Base-by-base conservation (phyloP, 225 moss, liverwort and hornwort species). In the Bryum argenteum region DNA sequence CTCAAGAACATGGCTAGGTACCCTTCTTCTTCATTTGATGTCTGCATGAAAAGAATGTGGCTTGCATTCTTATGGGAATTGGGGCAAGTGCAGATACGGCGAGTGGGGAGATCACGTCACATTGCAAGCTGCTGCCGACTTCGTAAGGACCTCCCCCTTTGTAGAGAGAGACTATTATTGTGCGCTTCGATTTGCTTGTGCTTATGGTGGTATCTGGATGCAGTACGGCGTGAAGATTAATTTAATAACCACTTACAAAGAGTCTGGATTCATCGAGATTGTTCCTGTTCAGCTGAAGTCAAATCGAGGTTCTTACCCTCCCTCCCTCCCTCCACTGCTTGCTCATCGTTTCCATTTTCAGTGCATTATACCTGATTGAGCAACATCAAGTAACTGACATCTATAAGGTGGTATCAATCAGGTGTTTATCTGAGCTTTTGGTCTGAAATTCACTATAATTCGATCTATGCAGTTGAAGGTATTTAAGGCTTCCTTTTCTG, bases 81-180 rank as follows among this genome's bases (percentile, higher is more conserved):
- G 33, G 33, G 7, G 33, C 33, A 33, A 28, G 24, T 83, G 79
- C 89, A 97, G 96, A 85, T 85, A 78, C 51, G 94, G 94, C 71
- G 97, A 97, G 79, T 94, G 97, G 97, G 97, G 97, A 11, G 97
- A 97, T 65, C 97, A 94, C 75, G 92, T 97, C 57, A 94, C 97
- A 26, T 75, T 97, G 71, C 97, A 97, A 89, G 90, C 97, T 65
- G 97, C 97, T 78, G 92, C 94, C 38, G 97, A 97, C 79, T 69
- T 65, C 74, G 96, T 47, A 47, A 47, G 74, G 19, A 54, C 69
- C 42, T 50, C 45, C 54, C 59, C 53, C 52, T 4, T 41, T 20
- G 12, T 42, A 11, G 2, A 42, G 61, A 47, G 10, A n/a, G n/a
- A n/a, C 15, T 47, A 14, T 47, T 6, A 3, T 16, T 47, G 15